Evolutionary conservation across 352 stramenopile genomes (phyloP).

Genomic region (Phytophthora pseudosyringae): DNA sequence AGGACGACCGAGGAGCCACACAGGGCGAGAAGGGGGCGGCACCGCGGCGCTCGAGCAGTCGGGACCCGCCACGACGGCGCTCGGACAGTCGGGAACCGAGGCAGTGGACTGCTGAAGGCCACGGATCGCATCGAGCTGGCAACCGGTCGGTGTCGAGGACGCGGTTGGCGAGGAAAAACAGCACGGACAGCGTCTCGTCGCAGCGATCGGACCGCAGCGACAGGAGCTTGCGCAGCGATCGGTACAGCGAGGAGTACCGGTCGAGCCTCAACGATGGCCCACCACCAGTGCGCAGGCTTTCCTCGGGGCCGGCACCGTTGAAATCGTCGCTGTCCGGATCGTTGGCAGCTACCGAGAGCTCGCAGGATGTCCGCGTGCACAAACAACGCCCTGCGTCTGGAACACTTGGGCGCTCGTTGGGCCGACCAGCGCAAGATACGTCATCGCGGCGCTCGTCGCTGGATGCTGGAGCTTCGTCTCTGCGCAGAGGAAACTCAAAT

Average conservation of each 20-base stretch:
- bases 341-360: conserved; percentile 41
- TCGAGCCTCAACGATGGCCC: conserved; percentile 29
- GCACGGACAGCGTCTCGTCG: conserved; percentile 58
- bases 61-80: conserved; percentile 13
- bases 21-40: conserved; percentile 15
- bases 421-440: conserved; percentile 27
- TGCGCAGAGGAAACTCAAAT: conserved; percentile 29
- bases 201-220: conserved; percentile 57
- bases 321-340: conserved; percentile 37
- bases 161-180: conserved; percentile 55
- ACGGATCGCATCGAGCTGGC: conserved; percentile 29
- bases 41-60: neutral
- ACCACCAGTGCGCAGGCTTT: conserved; percentile 25
- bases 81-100: conserved; percentile 27
- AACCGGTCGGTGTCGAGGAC: conserved; percentile 35
- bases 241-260: conserved; percentile 37
- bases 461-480: conserved; percentile 26
- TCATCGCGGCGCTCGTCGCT: conserved; percentile 39
- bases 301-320: conserved; percentile 32
- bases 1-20: conserved; percentile 21
- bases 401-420: conserved; percentile 28
- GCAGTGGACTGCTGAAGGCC: conserved; percentile 16
- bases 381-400: conserved; percentile 32
- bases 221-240: conserved; percentile 35
- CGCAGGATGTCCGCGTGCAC: conserved; percentile 56